phyloP scores from a whole-genome alignment of 1,139 yeast species.

The Komagataea norvegica region DNA sequence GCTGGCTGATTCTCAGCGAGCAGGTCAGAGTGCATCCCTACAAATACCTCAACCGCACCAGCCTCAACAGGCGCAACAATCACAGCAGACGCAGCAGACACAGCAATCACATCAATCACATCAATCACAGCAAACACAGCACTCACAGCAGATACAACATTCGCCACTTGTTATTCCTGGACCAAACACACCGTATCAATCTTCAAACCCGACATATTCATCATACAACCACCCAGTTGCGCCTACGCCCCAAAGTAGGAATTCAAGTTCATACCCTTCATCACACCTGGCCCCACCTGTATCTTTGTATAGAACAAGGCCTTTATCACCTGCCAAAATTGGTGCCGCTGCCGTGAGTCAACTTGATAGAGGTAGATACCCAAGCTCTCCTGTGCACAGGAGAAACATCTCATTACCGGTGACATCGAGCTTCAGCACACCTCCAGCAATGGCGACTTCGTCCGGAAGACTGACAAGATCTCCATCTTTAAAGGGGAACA shows the following conservation, averaged over 20 bases:
- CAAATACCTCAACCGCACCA: constrained; percentile 6
- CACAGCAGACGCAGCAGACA: too few relatives aligned
- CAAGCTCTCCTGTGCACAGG: constrained; percentile 25
- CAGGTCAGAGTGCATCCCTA: not conserved
- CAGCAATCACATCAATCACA: too few relatives aligned
- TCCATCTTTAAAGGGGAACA: not conserved
- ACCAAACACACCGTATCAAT: too few relatives aligned
- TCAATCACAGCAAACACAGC: too few relatives aligned
- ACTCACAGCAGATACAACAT: too few relatives aligned
- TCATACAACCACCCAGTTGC: constrained; percentile 10
- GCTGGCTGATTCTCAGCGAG: not conserved
- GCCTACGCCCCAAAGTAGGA: too few relatives aligned
- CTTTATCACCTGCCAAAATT: constrained; percentile 63
- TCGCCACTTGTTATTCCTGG: too few relatives aligned
- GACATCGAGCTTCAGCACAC: constrained; percentile 3
- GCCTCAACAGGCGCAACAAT: constrained; percentile 3
- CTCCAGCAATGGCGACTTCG: not conserved
- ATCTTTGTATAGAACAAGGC: constrained; percentile 28
- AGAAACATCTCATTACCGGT: constrained; percentile 29
- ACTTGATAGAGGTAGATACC: constrained; percentile 29
- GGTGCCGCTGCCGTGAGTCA: constrained; percentile 72
- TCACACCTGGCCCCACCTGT: constrained; percentile 22
- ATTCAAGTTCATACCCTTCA: too few relatives aligned
- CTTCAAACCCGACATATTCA: too few relatives aligned
- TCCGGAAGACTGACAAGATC: constrained; percentile 2